phyloP scores from a whole-genome alignment of 129 eudicot genomes.

The Rutidosis leptorrhynchoides region DNA sequence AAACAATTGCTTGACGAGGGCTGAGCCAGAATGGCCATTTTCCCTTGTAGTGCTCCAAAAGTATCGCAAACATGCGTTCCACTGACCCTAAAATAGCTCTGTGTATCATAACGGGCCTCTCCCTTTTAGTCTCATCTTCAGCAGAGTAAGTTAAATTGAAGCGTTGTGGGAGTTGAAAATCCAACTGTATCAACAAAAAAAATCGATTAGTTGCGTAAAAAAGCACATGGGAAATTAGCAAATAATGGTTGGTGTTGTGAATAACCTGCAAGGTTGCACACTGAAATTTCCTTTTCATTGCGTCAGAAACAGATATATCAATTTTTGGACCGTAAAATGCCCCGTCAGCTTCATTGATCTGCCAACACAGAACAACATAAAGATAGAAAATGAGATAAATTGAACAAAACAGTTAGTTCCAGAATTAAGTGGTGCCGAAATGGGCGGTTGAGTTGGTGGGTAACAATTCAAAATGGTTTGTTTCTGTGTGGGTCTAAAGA shows the following conservation, averaged over 20 bases:
- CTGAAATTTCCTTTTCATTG: slow-evolving; percentile 89
- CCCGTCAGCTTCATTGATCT: slow-evolving; percentile 94
- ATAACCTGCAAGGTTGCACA: slow-evolving; percentile 92
- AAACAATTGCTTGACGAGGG: slow-evolving; percentile 91
- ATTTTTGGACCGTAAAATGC: slow-evolving; percentile 98
- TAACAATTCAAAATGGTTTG: no score
- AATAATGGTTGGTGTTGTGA: slow-evolving; percentile 3
- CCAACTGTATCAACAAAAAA: slow-evolving; percentile 53
- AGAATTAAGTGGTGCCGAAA: not conserved
- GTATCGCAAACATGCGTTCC: slow-evolving; percentile 95
- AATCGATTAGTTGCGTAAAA: slow-evolving; percentile 2
- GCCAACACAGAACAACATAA: not conserved
- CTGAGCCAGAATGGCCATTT: slow-evolving; percentile 99
- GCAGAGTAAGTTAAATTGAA: slow-evolving; percentile 74
- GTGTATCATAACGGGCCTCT: slow-evolving; percentile 93
- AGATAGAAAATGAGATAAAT: not conserved
- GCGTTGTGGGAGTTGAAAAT: slow-evolving; percentile 84
- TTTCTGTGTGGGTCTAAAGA: no score
- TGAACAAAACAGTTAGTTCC: not conserved
- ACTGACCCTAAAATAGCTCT: slow-evolving; percentile 90
- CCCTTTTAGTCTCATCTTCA: slow-evolving; percentile 76
- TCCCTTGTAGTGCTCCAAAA: slow-evolving; percentile 89
- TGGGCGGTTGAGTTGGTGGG: not conserved
- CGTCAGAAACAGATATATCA: slow-evolving; percentile 91
- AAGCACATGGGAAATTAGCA: not conserved